Evolutionary conservation across 179 eudicot genomes (phyloP).

Genomic region (Beta lomatogona): DNA sequence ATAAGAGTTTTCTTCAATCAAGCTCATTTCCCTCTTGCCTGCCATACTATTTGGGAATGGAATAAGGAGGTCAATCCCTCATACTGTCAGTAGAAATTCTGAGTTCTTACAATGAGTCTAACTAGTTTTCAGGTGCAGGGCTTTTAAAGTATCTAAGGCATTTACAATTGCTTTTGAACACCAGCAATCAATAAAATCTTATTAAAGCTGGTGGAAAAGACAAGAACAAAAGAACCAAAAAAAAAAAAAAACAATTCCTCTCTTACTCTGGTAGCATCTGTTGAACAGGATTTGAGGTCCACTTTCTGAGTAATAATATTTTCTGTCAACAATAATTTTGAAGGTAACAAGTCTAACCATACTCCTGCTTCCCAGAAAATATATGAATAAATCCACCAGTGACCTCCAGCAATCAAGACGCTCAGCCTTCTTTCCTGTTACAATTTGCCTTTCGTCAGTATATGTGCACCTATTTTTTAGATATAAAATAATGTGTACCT

Average conservation of each 20-base stretch:
- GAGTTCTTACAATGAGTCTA: not conserved
- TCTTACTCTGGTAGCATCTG: not conserved
- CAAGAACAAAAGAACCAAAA: too few relatives aligned
- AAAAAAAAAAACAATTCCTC: not conserved
- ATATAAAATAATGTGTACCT: not conserved
- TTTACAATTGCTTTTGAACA: not conserved
- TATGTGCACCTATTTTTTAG: not conserved
- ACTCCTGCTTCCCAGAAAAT: slow-evolving; percentile 1
- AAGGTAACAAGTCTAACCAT: not conserved
- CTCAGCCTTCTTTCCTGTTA: slow-evolving; percentile 36
- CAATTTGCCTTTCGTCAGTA: slow-evolving; percentile 16
- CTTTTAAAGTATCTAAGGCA: not conserved
- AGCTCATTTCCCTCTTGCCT: not conserved
- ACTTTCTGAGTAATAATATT: not conserved
- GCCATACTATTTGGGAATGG: not conserved
- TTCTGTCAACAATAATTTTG: not conserved
- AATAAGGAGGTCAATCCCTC: not conserved
- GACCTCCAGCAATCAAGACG: not conserved
- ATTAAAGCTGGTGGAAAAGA: not conserved
- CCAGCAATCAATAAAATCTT: not conserved
- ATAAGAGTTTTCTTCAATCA: not conserved
- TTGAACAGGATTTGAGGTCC: not conserved
- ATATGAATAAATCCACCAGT: not conserved
- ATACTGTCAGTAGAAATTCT: not conserved
- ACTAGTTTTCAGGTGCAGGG: not conserved